Percentiles rank a stretch among this genome's conserved stretches.
Evolutionary conservation across 108 stramenopile species (phyloP).

Genomic region (Conticribra weissflogii): DNA sequence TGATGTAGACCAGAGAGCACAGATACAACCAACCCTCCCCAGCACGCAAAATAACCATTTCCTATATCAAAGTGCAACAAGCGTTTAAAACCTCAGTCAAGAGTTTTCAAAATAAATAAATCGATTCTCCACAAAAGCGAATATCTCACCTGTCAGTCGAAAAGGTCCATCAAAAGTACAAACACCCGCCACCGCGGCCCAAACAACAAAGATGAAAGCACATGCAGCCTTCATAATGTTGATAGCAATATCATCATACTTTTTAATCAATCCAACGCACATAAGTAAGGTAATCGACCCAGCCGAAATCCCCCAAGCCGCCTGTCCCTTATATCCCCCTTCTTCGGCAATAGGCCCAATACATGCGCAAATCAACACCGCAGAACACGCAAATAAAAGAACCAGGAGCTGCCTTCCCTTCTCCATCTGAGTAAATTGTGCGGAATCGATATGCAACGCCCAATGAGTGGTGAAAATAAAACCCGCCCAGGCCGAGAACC

Average conservation of each 20-base stretch:
- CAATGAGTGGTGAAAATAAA: constrained; percentile 35
- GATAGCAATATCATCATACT: constrained; percentile 12
- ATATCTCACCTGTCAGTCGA: constrained; percentile 36
- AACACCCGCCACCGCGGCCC: constrained; percentile 34
- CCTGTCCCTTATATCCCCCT: constrained; percentile 10
- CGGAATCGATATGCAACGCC: constrained; percentile 40
- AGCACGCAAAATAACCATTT: constrained; percentile 74
- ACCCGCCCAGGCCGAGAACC: constrained; percentile 47
- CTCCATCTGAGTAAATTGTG: constrained; percentile 18
- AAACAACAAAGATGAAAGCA: constrained; percentile 22
- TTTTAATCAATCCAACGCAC: constrained; percentile 25
- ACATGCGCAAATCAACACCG: constrained; percentile 27
- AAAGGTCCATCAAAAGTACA: constrained; percentile 65
- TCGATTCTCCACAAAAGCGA: background rate
- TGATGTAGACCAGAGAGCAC: constrained; percentile 27
- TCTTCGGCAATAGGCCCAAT: constrained; percentile 10
- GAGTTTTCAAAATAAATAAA: background rate
- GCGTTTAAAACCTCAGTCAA: no score
- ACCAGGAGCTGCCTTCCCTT: constrained; percentile 24
- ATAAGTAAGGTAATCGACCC: constrained; percentile 23
- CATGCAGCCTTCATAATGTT: constrained; percentile 24
- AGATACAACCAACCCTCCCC: constrained; percentile 50
- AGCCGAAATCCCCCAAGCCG: constrained; percentile 36
- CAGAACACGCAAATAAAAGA: constrained; percentile 10
- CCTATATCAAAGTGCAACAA: no score